A percentile compares a stretch with the other conserved stretches of the same genome.
Evolutionary conservation across 768 basidiomycete species (phyloP).

Genomic region (Amylocystis lapponica): DNA sequence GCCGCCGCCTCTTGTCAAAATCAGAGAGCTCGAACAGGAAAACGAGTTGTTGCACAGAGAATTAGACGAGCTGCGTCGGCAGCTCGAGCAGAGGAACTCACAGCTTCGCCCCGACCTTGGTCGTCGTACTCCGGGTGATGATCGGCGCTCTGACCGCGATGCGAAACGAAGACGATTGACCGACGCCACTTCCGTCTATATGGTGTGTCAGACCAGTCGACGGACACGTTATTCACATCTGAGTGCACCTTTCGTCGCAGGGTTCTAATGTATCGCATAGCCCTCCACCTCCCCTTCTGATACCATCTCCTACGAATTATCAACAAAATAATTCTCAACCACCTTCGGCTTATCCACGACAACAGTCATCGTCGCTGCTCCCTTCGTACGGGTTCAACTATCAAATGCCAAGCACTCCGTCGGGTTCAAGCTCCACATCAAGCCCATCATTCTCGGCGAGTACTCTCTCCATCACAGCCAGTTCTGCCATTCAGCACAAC

Average conservation of each 20-base stretch:
- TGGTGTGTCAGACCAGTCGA: slow-evolving; percentile 13
- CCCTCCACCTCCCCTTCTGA: slow-evolving; percentile 22
- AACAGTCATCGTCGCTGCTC: slow-evolving; percentile 38
- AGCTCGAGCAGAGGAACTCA: slow-evolving; percentile 35
- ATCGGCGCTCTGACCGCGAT: slow-evolving; percentile 21
- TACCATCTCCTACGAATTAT: slow-evolving; percentile 11
- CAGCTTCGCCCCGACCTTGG: slow-evolving; percentile 19
- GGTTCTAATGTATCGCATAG: slow-evolving; percentile 16
- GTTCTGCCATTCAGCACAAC: slow-evolving; percentile 21
- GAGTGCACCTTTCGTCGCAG: slow-evolving; percentile 1
- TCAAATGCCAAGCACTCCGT: slow-evolving; percentile 65
- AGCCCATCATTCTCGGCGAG: slow-evolving; percentile 88
- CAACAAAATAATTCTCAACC: slow-evolving; percentile 13
- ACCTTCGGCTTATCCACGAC: slow-evolving; percentile 10
- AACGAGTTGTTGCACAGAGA: slow-evolving; percentile 65
- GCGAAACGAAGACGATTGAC: slow-evolving; percentile 24
- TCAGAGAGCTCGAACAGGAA: slow-evolving; percentile 81
- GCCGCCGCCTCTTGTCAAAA: slow-evolving; percentile 67
- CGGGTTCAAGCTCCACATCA: slow-evolving; percentile 66
- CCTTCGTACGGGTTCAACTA: slow-evolving; percentile 52
- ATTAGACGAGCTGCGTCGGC: slow-evolving; percentile 67
- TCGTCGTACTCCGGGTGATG: slow-evolving; percentile 15
- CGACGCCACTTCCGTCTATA: slow-evolving; percentile 21
- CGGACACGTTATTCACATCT: neutral
- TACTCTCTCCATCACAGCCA: slow-evolving; percentile 41